A percentile compares a stretch with the other conserved stretches of the same genome.
These are phyloP conservation scores for Coniochaeta sp. DNA, from an alignment of 2,329 filamentous ascomycete species.

Conservation along the genomic window DNA sequence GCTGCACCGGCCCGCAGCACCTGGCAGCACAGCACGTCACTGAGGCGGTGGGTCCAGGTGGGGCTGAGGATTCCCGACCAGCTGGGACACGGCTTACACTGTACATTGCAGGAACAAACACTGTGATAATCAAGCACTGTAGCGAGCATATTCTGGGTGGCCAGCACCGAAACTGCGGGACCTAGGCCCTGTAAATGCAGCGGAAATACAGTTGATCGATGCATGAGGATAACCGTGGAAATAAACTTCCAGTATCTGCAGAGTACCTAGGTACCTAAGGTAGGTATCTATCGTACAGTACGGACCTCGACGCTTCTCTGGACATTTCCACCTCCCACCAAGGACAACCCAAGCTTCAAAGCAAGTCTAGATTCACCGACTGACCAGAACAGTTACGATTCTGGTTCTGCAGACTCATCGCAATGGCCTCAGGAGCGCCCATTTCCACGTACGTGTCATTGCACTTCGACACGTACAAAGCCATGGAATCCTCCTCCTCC, in stretches of 20 bases:
- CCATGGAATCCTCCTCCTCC: conserved; percentile 7
- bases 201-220: background rate
- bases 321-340: background rate
- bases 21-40: too few relatives aligned
- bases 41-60: background rate
- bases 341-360: background rate
- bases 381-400: background rate
- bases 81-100: background rate
- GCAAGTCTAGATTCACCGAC: background rate
- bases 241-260: too few relatives aligned
- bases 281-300: too few relatives aligned
- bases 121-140: background rate
- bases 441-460: conserved; percentile 69
- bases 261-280: too few relatives aligned
- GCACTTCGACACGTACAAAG: conserved; percentile 50
- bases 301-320: background rate
- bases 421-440: conserved; percentile 31
- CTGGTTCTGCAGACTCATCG: background rate
- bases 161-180: background rate
- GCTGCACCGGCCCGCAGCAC: background rate
- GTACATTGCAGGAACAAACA: background rate
- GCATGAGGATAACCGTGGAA: background rate
- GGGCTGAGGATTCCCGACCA: background rate
- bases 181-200: background rate
- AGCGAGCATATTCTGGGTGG: too few relatives aligned